Conservation (phyloP, 768 basidiomycete genomes). For the Gymnopilus dilepis region DNA sequence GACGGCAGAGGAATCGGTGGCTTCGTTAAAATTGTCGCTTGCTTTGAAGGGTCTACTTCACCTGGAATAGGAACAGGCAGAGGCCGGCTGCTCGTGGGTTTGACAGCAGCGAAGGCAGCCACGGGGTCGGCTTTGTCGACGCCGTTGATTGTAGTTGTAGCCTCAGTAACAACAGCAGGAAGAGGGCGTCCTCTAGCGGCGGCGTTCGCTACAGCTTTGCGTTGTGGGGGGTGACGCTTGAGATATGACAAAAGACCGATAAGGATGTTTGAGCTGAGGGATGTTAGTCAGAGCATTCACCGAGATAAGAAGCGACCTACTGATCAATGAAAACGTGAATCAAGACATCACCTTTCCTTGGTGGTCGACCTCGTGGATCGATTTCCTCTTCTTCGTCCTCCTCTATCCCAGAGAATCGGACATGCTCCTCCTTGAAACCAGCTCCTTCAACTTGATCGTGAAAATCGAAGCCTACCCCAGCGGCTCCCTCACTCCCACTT, state of each 20-base stretch:
- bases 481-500: constrained; percentile 24
- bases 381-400: constrained; percentile 37
- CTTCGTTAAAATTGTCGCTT: constrained; percentile 9
- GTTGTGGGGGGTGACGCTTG: constrained; percentile 43
- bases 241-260: constrained; percentile 80
- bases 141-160: constrained; percentile 11
- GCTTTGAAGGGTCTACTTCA: constrained; percentile 6
- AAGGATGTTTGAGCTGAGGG: constrained; percentile 83
- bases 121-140: constrained; percentile 16
- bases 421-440: neutral
- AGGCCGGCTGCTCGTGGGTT: constrained; percentile 24
- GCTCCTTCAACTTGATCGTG: constrained; percentile 16
- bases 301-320: constrained; percentile 40
- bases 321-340: constrained; percentile 64
- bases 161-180: constrained; percentile 21
- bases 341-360: constrained; percentile 38
- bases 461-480: constrained; percentile 20
- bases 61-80: constrained; percentile 24
- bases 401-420: constrained; percentile 16
- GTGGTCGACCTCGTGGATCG: constrained; percentile 41
- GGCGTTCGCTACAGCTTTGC: constrained; percentile 9
- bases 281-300: constrained; percentile 27
- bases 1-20: constrained; percentile 44
- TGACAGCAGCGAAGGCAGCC: constrained; percentile 29
- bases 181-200: constrained; percentile 20